A percentile compares a stretch with the other conserved stretches of the same genome.
Evolutionary conservation across 2,329 filamentous ascomycete genomes (phyloP).

Genomic region (Phialemoniopsis sp.): DNA sequence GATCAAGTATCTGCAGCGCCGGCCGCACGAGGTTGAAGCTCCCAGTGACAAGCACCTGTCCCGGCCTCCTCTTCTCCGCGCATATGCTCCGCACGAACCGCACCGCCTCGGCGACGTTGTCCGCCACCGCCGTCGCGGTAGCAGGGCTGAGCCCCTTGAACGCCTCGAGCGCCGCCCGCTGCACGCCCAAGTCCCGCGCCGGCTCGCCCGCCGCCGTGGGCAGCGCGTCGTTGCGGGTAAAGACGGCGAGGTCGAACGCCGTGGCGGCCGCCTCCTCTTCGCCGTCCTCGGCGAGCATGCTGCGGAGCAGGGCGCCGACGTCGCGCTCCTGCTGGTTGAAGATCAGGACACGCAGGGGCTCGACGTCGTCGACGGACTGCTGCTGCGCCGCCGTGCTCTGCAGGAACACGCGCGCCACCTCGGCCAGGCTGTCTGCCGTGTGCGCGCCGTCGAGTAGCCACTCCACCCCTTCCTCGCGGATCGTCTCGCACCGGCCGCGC

Average conservation of each 20-base stretch:
- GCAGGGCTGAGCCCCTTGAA: slow-evolving; percentile 3
- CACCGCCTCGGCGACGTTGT: slow-evolving; percentile 53
- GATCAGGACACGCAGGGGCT: slow-evolving; percentile 55
- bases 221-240: slow-evolving; percentile 8
- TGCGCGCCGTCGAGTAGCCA: slow-evolving; percentile 96
- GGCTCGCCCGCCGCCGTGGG: background rate
- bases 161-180: background rate
- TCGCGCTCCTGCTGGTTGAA: slow-evolving; percentile 81
- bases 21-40: slow-evolving; percentile 43
- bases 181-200: background rate
- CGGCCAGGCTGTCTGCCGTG: slow-evolving; percentile 81
- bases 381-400: slow-evolving; percentile 29
- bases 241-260: slow-evolving; percentile 12
- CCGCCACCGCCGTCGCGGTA: slow-evolving; percentile 29
- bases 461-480: slow-evolving; percentile 1
- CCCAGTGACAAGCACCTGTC: slow-evolving; percentile 43
- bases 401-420: slow-evolving; percentile 76
- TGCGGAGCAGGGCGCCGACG: slow-evolving; percentile 48
- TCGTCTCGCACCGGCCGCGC: slow-evolving; percentile 69
- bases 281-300: slow-evolving; percentile 31
- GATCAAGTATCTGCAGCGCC: slow-evolving; percentile 19
- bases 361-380: slow-evolving; percentile 12
- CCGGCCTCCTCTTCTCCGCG: slow-evolving; percentile 14
- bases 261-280: slow-evolving; percentile 27
- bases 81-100: slow-evolving; percentile 33